A percentile compares a stretch with the other conserved stretches of the same genome.
phyloP scores from a whole-genome alignment of 2,329 filamentous ascomycete species.

The Sporothrix schenckii region DNA sequence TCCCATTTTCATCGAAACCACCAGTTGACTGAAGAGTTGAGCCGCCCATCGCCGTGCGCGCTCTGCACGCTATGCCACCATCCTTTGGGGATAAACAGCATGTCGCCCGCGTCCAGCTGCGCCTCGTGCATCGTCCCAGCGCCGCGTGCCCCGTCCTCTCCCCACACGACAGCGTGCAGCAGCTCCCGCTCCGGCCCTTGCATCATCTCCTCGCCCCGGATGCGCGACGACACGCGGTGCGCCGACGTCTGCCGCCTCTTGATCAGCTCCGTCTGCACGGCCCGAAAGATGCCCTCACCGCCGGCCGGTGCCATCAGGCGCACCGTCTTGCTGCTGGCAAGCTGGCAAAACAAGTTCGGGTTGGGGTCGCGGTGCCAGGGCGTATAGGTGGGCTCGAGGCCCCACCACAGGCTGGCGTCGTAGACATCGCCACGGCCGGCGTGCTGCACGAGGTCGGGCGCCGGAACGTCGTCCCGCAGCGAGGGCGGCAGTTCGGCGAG shows the following conservation, averaged over 20 bases:
- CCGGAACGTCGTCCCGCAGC: conserved; percentile 68
- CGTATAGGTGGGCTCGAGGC: conserved; percentile 82
- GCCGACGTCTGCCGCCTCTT: conserved; percentile 32
- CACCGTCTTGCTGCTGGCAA: conserved; percentile 72
- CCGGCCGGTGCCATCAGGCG: conserved; percentile 67
- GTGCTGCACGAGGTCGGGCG: conserved; percentile 62
- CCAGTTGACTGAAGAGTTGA: conserved; percentile 66
- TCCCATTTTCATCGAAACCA: conserved; percentile 65
- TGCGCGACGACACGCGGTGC: conserved; percentile 43
- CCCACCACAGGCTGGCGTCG: conserved; percentile 83
- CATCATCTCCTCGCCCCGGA: conserved; percentile 92
- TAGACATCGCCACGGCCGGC: conserved; percentile 76
- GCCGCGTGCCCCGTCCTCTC: conserved; percentile 22
- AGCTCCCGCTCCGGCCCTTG: conserved; percentile 68
- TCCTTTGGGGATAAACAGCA: conserved; percentile 75
- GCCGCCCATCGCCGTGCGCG: conserved; percentile 47
- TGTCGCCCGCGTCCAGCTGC: conserved; percentile 65
- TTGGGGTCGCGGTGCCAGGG: conserved; percentile 93
- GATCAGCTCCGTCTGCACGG: conserved; percentile 50
- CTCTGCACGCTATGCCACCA: conserved; percentile 89
- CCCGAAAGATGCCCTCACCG: conserved; percentile 66
- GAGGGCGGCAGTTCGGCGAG: conserved; percentile 66
- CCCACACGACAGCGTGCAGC: conserved; percentile 74
- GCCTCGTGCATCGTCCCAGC: conserved; percentile 53
- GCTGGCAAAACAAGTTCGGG: conserved; percentile 86